Base-by-base conservation (phyloP, 2,329 filamentous ascomycete species). In the Monilinia laxa region DNA sequence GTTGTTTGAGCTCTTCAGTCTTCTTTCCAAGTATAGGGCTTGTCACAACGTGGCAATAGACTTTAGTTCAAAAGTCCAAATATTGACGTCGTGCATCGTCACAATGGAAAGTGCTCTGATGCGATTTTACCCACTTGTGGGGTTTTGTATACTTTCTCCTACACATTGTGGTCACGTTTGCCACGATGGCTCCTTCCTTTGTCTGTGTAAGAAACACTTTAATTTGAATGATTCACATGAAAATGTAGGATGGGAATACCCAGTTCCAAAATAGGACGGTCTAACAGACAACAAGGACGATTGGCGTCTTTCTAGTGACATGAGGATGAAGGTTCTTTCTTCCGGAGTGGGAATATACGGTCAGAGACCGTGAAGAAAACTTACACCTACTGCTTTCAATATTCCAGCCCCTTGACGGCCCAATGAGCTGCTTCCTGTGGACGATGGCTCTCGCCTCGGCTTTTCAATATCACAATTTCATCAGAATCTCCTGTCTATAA, bases 191-290 rank as follows among this genome's bases (percentile, higher is more conserved):
- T 51, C 53, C 49, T 25, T 54, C 25, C 35, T 18, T 28, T 7
- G 20, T 38, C 16, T 28, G 20, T 31, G 18, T 35, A 35, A 51
- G 23, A 60, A 60, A 52, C 42, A 51, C 4, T 28, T 25, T 51
- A 31, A 62, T 62, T 51, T 62, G 38, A 25, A 73, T 52, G 69
- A 69, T 56, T 54, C 28, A 55, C 52, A 53, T 60, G 10, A 23
- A n/a, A 47, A 55, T 38, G 16, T 31, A 47, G 51, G 25, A 45
- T 42, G 16, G 25, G 25, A 53, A 52, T 52, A 38, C 59, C 7
- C 4, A 35, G 25, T 54, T 56, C 40, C 49, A 38, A 25, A 28
- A 45, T 10, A n/a, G 47, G 45, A 20, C 58, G 28, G 45, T 25
- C 51, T 60, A 60, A 60, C 58, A 60, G 58, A 20, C 35, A 38